These are phyloP conservation scores for Hexamita inflata DNA, from an alignment of 208 protist genomes.

Conservation along the genomic window DNA sequence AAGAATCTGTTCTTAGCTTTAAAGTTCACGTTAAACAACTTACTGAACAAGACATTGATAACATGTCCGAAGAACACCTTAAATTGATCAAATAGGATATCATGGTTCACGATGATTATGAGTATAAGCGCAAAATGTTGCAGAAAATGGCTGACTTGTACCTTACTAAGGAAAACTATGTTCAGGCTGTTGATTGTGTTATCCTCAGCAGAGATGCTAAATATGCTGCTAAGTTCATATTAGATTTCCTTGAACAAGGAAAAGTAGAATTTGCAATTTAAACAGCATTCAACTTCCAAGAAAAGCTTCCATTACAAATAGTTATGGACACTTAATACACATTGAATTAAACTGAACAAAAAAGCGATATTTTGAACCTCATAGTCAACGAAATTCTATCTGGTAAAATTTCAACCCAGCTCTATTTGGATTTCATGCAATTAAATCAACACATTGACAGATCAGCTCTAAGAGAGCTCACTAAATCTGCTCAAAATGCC, in stretches of 20 bases:
- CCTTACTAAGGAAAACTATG: too few relatives aligned
- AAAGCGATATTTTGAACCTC: not conserved
- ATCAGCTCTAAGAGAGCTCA: not conserved
- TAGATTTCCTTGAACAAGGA: not conserved
- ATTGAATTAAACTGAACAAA: not conserved
- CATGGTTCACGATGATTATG: too few relatives aligned
- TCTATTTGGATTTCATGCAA: not conserved
- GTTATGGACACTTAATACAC: not conserved
- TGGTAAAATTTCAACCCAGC: not conserved
- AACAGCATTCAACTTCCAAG: not conserved
- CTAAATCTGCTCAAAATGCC: not conserved
- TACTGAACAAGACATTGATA: too few relatives aligned
- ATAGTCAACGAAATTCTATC: not conserved
- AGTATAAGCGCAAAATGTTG: too few relatives aligned
- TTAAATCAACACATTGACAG: not conserved
- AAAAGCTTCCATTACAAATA: not conserved
- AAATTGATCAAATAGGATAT: too few relatives aligned
- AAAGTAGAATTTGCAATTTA: not conserved
- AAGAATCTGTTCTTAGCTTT: not conserved
- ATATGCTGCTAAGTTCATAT: too few relatives aligned
- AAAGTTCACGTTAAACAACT: not conserved
- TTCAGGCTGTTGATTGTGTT: too few relatives aligned
- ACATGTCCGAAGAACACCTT: too few relatives aligned
- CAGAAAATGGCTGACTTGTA: too few relatives aligned
- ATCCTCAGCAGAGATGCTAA: too few relatives aligned